Base-by-base conservation (phyloP, 1,284 basidiomycete genomes). In the Sporisorium iseilematis-ciliati region DNA sequence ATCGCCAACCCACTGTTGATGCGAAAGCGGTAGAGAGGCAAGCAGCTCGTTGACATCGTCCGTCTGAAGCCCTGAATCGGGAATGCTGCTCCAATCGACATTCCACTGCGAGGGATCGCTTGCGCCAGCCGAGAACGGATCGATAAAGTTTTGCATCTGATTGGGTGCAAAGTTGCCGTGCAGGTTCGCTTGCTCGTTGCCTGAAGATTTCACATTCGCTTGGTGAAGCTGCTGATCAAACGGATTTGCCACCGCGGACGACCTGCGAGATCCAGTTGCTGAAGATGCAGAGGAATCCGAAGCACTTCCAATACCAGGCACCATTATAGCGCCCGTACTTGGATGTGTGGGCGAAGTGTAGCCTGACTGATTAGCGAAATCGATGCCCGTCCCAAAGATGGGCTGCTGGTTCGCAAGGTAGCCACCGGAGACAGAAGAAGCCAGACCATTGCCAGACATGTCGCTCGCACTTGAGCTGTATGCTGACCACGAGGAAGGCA, bases 1-100 rank as follows among this genome's bases (percentile, higher is more conserved):
- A 46, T 79, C 79, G 23, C 75, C 72, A 5, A 75, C 71, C 77
- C 77, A 80, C 7, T 61, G 68, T 41, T 70, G 75, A 38, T 80
- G 79, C 11, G 75, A 73, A 16, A 76, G 55, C 12, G 74, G 74
- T 46, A 73, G 40, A 7, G 72, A 71, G 20, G 75, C 71, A 23
- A 77, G 63, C 38, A 74, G 48, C 40, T 52, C 46, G 16, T 59
- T 57, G 43, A 67, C 55, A 4, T 64, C 64, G 20, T 74, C 60
- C 18, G 23, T 33, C 18, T 65, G 65, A 18, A 67, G 59, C 18
- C 59, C 62, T 1, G 65, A 54, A 16, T 62, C 76, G n/a, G 65
- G 58, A 14, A 66, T 57, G 56, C 58, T 76, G 46, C 57, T 57
- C 75, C 75, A 77, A 29, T 67, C 70, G n/a, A 62, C 50, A 7